These are phyloP conservation scores for Phaeosphaeria sp. DNA, from an alignment of 2,329 filamentous ascomycete species.

Conservation along the genomic window DNA sequence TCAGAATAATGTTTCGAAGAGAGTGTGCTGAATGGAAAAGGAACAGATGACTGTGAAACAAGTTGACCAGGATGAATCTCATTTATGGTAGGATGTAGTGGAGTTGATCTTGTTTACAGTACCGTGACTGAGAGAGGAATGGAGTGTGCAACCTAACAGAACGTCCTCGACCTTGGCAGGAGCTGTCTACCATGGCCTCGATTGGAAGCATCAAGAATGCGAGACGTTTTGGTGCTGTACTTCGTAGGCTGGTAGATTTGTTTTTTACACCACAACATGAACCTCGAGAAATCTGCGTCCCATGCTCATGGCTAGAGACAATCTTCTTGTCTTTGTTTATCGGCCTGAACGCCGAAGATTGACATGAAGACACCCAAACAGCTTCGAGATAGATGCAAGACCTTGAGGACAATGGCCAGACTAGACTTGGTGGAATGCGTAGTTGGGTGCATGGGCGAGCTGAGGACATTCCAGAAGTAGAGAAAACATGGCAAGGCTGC, in stretches of 20 bases:
- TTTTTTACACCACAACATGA: no score
- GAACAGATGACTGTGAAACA: conserved; percentile 23
- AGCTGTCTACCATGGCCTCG: neutral
- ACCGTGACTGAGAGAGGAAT: conserved; percentile 25
- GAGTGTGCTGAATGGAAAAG: conserved; percentile 26
- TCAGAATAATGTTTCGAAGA: conserved; percentile 21
- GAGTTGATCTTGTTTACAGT: conserved; percentile 35
- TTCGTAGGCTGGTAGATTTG: neutral
- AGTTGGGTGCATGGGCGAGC: neutral
- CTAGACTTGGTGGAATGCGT: conserved; percentile 1
- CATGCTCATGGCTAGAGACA: no score
- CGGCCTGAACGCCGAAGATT: neutral
- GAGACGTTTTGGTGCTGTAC: neutral
- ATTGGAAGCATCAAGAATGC: conserved; percentile 6
- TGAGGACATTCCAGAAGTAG: neutral
- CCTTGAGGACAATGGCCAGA: neutral
- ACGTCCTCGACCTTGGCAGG: conserved; percentile 20
- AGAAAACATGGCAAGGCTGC: neutral
- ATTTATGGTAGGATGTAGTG: conserved; percentile 32
- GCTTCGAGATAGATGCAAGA: neutral
- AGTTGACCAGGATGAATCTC: conserved; percentile 24
- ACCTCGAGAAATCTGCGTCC: no score
- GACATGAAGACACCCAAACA: neutral
- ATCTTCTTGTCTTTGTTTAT: neutral
- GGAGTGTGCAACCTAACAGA: conserved; percentile 28